A percentile compares a stretch with the other conserved stretches of the same genome.
Conservation (phyloP, 208 protist species). For the Trypanosoma cruzi region DNA sequence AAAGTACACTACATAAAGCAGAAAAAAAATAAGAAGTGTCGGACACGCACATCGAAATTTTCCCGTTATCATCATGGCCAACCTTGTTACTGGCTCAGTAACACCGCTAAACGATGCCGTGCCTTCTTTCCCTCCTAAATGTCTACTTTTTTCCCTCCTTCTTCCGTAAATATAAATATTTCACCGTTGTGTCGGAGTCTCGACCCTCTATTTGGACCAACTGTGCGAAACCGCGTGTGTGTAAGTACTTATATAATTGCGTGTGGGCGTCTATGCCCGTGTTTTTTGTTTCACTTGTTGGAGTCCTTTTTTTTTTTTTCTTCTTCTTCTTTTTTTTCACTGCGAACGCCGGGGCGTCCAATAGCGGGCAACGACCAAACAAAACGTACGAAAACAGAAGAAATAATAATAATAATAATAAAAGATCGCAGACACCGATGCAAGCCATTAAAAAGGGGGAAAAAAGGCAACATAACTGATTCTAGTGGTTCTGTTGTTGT, state of each 20-base stretch:
- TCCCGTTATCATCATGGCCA: not conserved
- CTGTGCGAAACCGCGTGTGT: not conserved
- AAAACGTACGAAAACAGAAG: not conserved
- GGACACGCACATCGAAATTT: not conserved
- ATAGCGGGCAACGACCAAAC: not conserved
- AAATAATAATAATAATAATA: not conserved
- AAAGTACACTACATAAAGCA: constrained; percentile 17
- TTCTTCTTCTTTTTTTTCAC: constrained; percentile 3
- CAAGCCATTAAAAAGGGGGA: not conserved
- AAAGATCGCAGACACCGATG: not conserved
- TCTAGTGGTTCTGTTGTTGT: not conserved
- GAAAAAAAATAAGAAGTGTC: constrained; percentile 13
- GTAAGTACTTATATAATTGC: not conserved
- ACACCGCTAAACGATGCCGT: not conserved
- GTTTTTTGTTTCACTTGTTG: too few species aligned
- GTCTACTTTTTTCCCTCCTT: not conserved
- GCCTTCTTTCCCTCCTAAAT: not conserved
- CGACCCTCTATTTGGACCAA: not conserved
- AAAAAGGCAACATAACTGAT: not conserved
- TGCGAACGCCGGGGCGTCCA: not conserved
- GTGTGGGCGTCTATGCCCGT: too few species aligned
- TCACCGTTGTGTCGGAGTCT: not conserved
- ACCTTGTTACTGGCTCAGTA: not conserved
- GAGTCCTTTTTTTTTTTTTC: too few species aligned
- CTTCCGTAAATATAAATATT: too few species aligned